A percentile compares a stretch with the other conserved stretches of the same genome.
These are phyloP conservation scores for Sclerotinia borealis DNA, from an alignment of 2,329 filamentous ascomycete species.

Conservation along the genomic window DNA sequence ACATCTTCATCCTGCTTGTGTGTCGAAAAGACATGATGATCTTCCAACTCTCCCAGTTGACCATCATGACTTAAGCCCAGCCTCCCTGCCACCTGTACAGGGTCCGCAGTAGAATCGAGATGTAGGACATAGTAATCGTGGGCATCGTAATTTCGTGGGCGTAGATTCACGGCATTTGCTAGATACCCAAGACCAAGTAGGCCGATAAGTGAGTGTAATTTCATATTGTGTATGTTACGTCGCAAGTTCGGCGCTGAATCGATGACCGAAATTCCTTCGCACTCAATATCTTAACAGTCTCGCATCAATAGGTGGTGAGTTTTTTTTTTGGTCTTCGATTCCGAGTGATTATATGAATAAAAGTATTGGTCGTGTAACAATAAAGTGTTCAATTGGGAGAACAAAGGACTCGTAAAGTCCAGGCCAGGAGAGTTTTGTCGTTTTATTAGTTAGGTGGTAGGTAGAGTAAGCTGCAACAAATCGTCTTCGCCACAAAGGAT, in stretches of 20 bases:
- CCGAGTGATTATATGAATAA: background rate
- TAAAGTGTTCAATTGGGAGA: background rate
- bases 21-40: constrained; percentile 83
- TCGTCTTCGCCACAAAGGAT: background rate
- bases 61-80: constrained; percentile 79
- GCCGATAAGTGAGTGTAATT: constrained; percentile 43
- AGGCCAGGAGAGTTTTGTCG: background rate
- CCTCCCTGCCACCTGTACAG: constrained; percentile 61
- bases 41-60: constrained; percentile 66
- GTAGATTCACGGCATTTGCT: constrained; percentile 41
- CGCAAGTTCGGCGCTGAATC: background rate
- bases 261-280: background rate
- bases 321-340: background rate
- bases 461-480: background rate
- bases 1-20: constrained; percentile 54
- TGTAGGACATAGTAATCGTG: constrained; percentile 94
- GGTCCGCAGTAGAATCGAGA: constrained; percentile 59
- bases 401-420: constrained; percentile 7
- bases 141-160: constrained; percentile 64
- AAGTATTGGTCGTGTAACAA: background rate
- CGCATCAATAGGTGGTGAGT: constrained; percentile 22
- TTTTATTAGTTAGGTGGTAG: constrained; percentile 3
- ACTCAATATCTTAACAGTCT: constrained; percentile 13
- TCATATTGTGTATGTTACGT: constrained; percentile 24
- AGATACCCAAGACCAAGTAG: constrained; percentile 46